Base-by-base conservation (phyloP, 1,284 basidiomycete species). In the Puccinia hordei region DNA sequence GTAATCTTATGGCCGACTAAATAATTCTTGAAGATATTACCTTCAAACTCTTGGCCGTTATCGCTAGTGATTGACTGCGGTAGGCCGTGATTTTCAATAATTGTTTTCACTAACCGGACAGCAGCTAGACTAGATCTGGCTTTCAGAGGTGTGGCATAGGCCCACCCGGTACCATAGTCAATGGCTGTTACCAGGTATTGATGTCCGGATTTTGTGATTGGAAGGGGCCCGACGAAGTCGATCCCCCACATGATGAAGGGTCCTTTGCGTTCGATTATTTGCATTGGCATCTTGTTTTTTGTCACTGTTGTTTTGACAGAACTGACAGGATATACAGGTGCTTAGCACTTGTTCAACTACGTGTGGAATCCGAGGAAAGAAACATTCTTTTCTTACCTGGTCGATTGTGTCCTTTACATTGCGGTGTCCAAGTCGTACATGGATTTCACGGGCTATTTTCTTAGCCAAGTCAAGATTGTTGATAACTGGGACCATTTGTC, bases 121-220 rank as follows among this genome's bases (percentile, higher is more conserved):
- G 46, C 44, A 4, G 69, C 69, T 6, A 33, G 41, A 0, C 38
- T 9, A 0, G 69, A 72, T 4, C 27, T 49, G 0, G 41, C 17
- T 13, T 4, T 15, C 1, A 72, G 27, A 0, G 69, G 22, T 53
- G 46, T 72, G 5, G 69, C 69, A 24, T 72, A 72, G 2, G 69
- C 69, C 41, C 69, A 72, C 1, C 69, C 69, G 30, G 69, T 72
- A 5, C 69, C 69, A 35, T 72, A 72, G 30, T 72, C 69, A 27
- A 72, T 72, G 13, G 69, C 49, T 0, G 69, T 72, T 6, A 72
- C 30, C 2, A 72, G 2, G 22, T 72, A 55, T 51, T 72, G 41
- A 9, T 72, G 51, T 27, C 30, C 30, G 4, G 15, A 10, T 13
- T 15, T 3, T 0, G 69, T 72, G 30, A 17, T 72, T 6, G 30